These are phyloP conservation scores for Aspergillus amoenus DNA, from an alignment of 2,329 filamentous ascomycete species.

Conservation along the genomic window DNA sequence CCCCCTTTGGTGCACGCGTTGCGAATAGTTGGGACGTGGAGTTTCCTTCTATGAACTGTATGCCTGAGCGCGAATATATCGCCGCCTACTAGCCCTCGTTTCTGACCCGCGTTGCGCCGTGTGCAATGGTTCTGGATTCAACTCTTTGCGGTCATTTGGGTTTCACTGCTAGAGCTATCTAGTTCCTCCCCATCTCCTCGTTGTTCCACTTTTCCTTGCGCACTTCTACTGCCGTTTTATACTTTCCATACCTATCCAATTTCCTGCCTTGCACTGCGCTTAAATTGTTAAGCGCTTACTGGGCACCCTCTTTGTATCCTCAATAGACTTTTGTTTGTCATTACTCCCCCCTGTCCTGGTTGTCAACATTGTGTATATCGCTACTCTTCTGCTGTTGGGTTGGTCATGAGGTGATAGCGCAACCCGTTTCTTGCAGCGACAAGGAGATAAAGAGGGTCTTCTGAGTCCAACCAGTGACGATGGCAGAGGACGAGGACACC, in stretches of 20 bases:
- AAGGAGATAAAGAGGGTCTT: slow-evolving; percentile 11
- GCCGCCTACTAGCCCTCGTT: not conserved
- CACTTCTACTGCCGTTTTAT: not conserved
- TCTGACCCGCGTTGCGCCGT: not conserved
- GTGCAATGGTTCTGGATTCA: slow-evolving; percentile 5
- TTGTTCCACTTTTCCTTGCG: not conserved
- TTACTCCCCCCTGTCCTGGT: not conserved
- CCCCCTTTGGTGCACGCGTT: slow-evolving; percentile 14
- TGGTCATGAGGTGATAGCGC: slow-evolving; percentile 20
- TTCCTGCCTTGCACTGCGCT: not conserved
- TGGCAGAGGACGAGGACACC: slow-evolving; percentile 41
- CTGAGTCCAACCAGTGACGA: slow-evolving; percentile 14
- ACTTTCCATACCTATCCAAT: not conserved
- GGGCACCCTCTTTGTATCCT: not conserved
- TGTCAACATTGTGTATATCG: not conserved
- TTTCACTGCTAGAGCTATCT: slow-evolving; percentile 11
- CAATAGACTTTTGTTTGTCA: not conserved
- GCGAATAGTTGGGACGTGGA: slow-evolving; percentile 7
- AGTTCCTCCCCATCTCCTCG: slow-evolving; percentile 3
- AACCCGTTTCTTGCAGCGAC: not conserved
- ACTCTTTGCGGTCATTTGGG: slow-evolving; percentile 6
- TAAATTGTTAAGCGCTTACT: not conserved
- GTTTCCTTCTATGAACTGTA: not conserved
- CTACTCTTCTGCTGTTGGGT: not conserved
- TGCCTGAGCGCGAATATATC: not conserved